These are phyloP conservation scores for Endotrypanum monterogeii DNA, from an alignment of 208 protist genomes.

Conservation along the genomic window DNA sequence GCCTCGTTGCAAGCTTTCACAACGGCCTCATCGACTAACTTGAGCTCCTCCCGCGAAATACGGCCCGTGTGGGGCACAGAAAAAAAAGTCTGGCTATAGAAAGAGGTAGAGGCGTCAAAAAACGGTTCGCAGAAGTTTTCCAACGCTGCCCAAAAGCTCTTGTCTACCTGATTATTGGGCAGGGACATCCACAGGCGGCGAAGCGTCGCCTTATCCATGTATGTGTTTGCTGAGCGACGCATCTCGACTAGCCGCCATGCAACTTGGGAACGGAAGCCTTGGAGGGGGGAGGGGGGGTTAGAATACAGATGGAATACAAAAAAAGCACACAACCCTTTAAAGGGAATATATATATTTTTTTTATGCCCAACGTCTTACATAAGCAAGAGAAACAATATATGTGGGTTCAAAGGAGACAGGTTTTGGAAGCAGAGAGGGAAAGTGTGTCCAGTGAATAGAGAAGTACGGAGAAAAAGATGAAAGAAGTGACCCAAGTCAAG, in stretches of 20 bases:
- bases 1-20: conserved; percentile 50
- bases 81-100: conserved; percentile 60
- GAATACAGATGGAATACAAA: background rate
- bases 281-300: too few species aligned
- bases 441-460: too few species aligned
- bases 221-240: background rate
- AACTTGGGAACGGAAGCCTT: too few species aligned
- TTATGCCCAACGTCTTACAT: too few species aligned
- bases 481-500: too few species aligned
- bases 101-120: conserved; percentile 38
- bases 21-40: conserved; percentile 32
- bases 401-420: too few species aligned
- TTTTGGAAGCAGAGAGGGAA: too few species aligned
- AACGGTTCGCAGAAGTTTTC: conserved; percentile 59
- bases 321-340: background rate
- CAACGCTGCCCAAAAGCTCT: conserved; percentile 63
- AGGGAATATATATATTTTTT: too few species aligned
- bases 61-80: conserved; percentile 42
- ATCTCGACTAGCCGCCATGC: background rate
- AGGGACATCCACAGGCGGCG: conserved; percentile 55
- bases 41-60: conserved; percentile 34
- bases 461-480: too few species aligned
- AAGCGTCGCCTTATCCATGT: conserved; percentile 39
- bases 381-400: too few species aligned
- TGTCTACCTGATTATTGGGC: conserved; percentile 51